Evolutionary conservation across 208 protist species (phyloP), one percentile per base, ranked within the genome.

Genomic region (Porcisia deanei): DNA sequence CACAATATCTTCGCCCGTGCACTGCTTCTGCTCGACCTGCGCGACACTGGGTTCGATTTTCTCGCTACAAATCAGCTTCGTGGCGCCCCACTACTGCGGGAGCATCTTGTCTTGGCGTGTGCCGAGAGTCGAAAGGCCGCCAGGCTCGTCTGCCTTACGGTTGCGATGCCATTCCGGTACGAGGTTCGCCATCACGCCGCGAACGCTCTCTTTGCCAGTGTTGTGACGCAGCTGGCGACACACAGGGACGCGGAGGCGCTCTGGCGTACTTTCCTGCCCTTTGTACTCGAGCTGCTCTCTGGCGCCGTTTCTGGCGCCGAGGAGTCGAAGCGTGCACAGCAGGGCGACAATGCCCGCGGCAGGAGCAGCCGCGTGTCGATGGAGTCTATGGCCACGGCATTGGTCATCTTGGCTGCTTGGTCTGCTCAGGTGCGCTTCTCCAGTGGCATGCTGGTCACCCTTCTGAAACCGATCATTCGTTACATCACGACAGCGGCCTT

Each of bases 1-100:
- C 93, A 97, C 82, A 92, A 88, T 61, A 72, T 97, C 43, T 97
- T 97, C 70, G 86, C 88, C 25, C 89, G 91, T 10, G 87, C 81
- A 58, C 52, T 97, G 20, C 84, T 95, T 73, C 73, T 97, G 76
- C 80, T 97, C 30, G 93, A 97, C 76, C 74, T 97, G 45, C 90
- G 93, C 54, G 93, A 94, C 77, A 97, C 93, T 1, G 93, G 93
- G 41, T 88, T 97, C 60, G 86, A 87, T n/a, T 95, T 95, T 58
- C 84, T 97, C 53, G 54, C 78, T 34, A 93, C 79, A 9, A 95
- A 97, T 75, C 93, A 97, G 80, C 83, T 91, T 55, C 85, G 84
- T 52, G 93, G 91, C 59, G 90, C 91, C 0, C 90, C 93, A 14
- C 85, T 97, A 59, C 82, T 89, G 47, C 89, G 93, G 20, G 89